phyloP scores from a whole-genome alignment of 2,329 filamentous ascomycete genomes.

The Penicillium frequentans region DNA sequence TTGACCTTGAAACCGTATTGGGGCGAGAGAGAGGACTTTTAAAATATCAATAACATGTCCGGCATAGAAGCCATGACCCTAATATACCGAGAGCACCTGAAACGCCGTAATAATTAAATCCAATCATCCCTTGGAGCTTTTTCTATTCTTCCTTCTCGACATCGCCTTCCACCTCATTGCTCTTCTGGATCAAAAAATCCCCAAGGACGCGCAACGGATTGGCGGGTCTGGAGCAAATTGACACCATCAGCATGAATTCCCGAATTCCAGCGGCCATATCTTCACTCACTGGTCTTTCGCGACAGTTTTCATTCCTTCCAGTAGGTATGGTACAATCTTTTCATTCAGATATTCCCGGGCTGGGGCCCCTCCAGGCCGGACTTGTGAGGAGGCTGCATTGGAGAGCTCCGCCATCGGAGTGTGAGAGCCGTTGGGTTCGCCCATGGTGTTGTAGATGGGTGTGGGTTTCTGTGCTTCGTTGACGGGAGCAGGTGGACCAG shows the following conservation, averaged over 20 bases:
- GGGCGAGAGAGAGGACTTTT: not conserved
- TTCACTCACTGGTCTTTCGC: slow-evolving; percentile 67
- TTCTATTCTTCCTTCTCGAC: slow-evolving; percentile 21
- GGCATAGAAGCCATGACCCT: not conserved
- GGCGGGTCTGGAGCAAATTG: slow-evolving; percentile 52
- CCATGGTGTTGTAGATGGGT: slow-evolving; percentile 17
- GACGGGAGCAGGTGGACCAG: not conserved
- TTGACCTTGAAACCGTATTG: not conserved
- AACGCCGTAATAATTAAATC: not conserved
- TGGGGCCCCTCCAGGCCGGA: slow-evolving; percentile 65
- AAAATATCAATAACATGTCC: not conserved
- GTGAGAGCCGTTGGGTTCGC: slow-evolving; percentile 23
- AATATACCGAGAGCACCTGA: not conserved
- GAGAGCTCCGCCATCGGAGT: slow-evolving; percentile 34
- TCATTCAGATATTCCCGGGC: slow-evolving; percentile 70
- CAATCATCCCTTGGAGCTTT: not conserved
- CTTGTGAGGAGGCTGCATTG: slow-evolving; percentile 54
- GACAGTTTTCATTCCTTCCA: slow-evolving; percentile 74
- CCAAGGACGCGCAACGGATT: slow-evolving; percentile 69
- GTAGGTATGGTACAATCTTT: slow-evolving; percentile 65
- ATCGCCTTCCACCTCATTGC: slow-evolving; percentile 61
- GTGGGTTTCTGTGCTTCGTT: not conserved
- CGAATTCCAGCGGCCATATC: not conserved
- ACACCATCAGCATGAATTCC: not conserved
- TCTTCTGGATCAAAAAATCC: slow-evolving; percentile 68